phyloP scores from a whole-genome alignment of 768 basidiomycete genomes.

The Leucosporidium scottii region DNA sequence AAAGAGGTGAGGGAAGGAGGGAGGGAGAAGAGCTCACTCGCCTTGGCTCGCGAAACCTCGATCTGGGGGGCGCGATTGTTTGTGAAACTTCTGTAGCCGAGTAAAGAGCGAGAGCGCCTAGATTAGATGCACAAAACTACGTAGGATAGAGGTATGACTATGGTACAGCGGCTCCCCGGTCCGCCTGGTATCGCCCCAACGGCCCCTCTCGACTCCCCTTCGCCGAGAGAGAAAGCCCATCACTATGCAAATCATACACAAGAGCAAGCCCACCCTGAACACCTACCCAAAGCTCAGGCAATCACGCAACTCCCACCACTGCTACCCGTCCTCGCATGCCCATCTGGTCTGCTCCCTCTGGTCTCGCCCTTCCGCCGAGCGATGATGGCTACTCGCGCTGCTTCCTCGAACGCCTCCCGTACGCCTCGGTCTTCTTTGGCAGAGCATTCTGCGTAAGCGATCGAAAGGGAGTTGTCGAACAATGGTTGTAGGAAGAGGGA shows the following conservation, averaged over 20 bases:
- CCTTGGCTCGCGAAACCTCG: too few species aligned
- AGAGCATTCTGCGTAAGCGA: constrained; percentile 66
- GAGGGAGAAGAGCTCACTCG: too few species aligned
- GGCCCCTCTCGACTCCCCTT: too few species aligned
- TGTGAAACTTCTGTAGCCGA: too few species aligned
- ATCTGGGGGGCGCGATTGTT: too few species aligned
- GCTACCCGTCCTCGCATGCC: background rate
- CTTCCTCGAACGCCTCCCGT: constrained; percentile 81
- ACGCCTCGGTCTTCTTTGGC: constrained; percentile 96
- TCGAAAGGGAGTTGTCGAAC: background rate
- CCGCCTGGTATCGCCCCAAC: too few species aligned
- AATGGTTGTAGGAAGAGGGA: background rate
- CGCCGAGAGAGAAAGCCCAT: too few species aligned
- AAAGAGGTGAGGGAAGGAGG: too few species aligned
- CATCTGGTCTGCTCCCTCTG: constrained; percentile 15
- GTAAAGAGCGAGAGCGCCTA: too few species aligned
- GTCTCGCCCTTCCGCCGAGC: constrained; percentile 42
- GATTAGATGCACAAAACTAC: too few species aligned
- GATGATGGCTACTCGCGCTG: constrained; percentile 72
- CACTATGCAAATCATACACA: too few species aligned
- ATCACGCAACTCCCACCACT: constrained; percentile 9
- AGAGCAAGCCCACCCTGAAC: too few species aligned
- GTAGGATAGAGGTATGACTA: background rate
- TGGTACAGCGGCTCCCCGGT: background rate
- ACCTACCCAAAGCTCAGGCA: background rate